Evolutionary conservation across 306 rosid species (phyloP), one percentile per base, ranked within the genome.

Genomic region (Luffa acutangula): DNA sequence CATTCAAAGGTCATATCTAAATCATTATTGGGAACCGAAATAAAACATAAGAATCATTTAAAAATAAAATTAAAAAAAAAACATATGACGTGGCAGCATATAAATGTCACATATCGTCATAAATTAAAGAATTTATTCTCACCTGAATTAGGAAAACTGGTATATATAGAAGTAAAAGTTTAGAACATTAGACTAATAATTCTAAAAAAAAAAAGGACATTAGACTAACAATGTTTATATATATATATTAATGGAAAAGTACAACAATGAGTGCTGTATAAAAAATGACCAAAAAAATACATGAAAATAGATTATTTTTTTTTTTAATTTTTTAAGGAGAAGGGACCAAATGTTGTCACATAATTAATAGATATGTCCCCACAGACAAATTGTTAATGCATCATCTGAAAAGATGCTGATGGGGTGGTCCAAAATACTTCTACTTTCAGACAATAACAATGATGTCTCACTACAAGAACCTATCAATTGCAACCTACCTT

Each of bases 331-430:
- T 46, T 7, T 11, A 58, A n/a, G 3, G 53, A 80, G 81, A 60
- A 52, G 77, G 77, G 77, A 71, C 77, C 57, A 70, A 70, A 70
- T 70, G 76, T 20, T 43, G 73, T 17, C 14, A 42, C 36, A 69
- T 69, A 69, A 69, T 45, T 70, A 70, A 70, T 37, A 70, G 39
- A 83, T 80, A 66, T 77, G 85, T 49, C 86, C 89, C 90, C 88
- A 85, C 90, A 77, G 67, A 51, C 81, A 70, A 11, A 70, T 70
- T 70, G 78, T 70, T 78, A 83, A 82, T 82, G 87, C 85, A 87
- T 82, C 89, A 86, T 86, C 87, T 84, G 87, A 86, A 82, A 88
- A 86, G 91, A 90, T 87, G 88, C 86, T 80, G 76, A 63, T 43
- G 43, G 52, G 20, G 93, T 89, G 95, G 97, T 90, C 95, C 95